A percentile compares a stretch with the other conserved stretches of the same genome.
These are phyloP conservation scores for Solanum microdontum DNA, from an alignment of 257 asterid species.

Conservation along the genomic window DNA sequence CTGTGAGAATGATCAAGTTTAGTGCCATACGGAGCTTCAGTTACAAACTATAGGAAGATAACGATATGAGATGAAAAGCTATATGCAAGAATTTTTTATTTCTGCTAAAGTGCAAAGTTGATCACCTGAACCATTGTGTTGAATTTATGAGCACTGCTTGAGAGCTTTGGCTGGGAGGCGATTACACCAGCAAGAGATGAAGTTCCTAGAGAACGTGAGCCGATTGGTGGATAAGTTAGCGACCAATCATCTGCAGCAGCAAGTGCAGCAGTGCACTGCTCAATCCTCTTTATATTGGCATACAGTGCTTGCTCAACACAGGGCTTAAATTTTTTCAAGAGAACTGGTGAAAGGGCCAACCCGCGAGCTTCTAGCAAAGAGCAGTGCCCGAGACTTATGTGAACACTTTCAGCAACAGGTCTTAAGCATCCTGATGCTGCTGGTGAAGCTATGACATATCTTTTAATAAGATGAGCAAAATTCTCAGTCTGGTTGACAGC, in stretches of 20 bases:
- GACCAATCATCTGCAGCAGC: slow-evolving; percentile 91
- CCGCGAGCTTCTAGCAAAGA: slow-evolving; percentile 71
- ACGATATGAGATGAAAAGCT: not conserved
- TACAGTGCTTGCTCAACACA: slow-evolving; percentile 61
- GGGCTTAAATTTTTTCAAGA: slow-evolving; percentile 58
- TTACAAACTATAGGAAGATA: not conserved
- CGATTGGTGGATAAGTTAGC: slow-evolving; percentile 39
- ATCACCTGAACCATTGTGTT: slow-evolving; percentile 81
- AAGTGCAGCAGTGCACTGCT: slow-evolving; percentile 64
- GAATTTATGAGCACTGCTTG: slow-evolving; percentile 70
- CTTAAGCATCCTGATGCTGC: slow-evolving; percentile 86
- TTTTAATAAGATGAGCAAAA: slow-evolving; percentile 49
- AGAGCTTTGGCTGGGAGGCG: slow-evolving; percentile 60
- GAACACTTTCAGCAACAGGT: slow-evolving; percentile 69
- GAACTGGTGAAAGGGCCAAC: slow-evolving; percentile 71
- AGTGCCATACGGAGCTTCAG: not conserved
- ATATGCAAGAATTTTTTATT: not conserved
- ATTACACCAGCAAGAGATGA: slow-evolving; percentile 19
- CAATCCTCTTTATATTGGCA: slow-evolving; percentile 61
- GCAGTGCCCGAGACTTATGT: slow-evolving; percentile 73
- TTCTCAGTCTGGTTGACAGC: slow-evolving; percentile 53
- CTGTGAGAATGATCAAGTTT: slow-evolving; percentile 11
- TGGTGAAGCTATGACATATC: slow-evolving; percentile 57
- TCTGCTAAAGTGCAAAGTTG: not conserved
- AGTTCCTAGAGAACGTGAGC: slow-evolving; percentile 51